Evolutionary conservation across 306 rosid species (phyloP).

Genomic region (Rubus parviflorus): DNA sequence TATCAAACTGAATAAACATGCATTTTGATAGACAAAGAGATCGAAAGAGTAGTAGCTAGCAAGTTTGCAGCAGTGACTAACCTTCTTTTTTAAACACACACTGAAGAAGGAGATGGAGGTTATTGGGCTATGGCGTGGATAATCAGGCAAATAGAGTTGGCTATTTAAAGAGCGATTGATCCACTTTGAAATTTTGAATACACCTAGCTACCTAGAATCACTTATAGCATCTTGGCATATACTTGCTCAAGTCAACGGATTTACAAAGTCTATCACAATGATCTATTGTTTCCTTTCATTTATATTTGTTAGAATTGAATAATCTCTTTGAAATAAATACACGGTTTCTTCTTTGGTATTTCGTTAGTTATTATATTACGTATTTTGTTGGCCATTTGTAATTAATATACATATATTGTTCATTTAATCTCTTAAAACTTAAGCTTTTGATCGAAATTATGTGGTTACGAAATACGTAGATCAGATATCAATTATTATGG

Average conservation of each 20-base stretch:
- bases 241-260: conserved; percentile 10
- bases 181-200: background rate
- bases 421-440: background rate
- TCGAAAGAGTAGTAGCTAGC: background rate
- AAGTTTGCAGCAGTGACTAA: background rate
- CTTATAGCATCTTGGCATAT: conserved; percentile 15
- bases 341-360: background rate
- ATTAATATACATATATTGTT: background rate
- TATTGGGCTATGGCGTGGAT: background rate
- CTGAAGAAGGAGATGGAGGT: background rate
- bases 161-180: conserved; percentile 8
- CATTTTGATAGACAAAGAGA: background rate
- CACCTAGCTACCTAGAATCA: background rate
- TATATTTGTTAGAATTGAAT: background rate
- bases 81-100: conserved; percentile 6
- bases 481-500: background rate
- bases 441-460: too few species aligned
- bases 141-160: background rate
- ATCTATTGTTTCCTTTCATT: background rate
- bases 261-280: background rate
- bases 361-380: background rate
- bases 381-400: background rate
- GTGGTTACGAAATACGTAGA: too few species aligned
- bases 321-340: background rate
- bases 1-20: background rate